phyloP scores from a whole-genome alignment of 1,139 yeast genomes.

The Diutina ranongensis region DNA sequence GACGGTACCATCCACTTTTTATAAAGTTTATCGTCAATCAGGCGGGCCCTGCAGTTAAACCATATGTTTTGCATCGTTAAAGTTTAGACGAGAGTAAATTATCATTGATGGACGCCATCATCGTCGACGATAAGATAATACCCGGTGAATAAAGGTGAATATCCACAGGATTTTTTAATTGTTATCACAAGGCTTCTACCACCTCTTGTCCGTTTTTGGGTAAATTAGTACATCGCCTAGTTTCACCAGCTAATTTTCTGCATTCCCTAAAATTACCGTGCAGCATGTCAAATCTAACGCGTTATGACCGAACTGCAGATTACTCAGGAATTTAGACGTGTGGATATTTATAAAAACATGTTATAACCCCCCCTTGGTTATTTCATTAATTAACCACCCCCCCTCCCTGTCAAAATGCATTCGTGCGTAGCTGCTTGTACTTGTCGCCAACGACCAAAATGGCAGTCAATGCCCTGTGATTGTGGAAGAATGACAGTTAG shows the following conservation, averaged over 20 bases:
- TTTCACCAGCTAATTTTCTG: not conserved
- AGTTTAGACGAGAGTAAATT: too few relatives aligned
- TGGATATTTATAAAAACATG: not conserved
- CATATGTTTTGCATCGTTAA: too few relatives aligned
- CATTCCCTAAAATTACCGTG: not conserved
- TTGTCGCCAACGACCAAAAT: not conserved
- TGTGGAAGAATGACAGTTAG: constrained; percentile 1
- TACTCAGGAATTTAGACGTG: not conserved
- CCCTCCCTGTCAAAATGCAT: too few relatives aligned
- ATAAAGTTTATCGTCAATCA: too few relatives aligned
- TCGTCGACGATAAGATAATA: too few relatives aligned
- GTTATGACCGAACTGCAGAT: not conserved
- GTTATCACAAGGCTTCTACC: not conserved
- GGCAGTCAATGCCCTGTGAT: constrained; percentile 5
- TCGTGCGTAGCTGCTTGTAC: not conserved
- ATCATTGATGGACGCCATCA: too few relatives aligned
- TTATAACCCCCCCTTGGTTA: too few relatives aligned
- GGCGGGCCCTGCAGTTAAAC: too few relatives aligned
- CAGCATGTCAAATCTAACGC: not conserved
- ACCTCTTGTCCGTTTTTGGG: not conserved
- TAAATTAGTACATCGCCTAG: not conserved
- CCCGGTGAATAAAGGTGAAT: too few relatives aligned
- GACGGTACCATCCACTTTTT: too few relatives aligned
- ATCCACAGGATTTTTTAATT: not conserved
- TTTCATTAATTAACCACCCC: too few relatives aligned